Conservation (phyloP, 306 rosid species). For the Luffa aegyptiaca region DNA sequence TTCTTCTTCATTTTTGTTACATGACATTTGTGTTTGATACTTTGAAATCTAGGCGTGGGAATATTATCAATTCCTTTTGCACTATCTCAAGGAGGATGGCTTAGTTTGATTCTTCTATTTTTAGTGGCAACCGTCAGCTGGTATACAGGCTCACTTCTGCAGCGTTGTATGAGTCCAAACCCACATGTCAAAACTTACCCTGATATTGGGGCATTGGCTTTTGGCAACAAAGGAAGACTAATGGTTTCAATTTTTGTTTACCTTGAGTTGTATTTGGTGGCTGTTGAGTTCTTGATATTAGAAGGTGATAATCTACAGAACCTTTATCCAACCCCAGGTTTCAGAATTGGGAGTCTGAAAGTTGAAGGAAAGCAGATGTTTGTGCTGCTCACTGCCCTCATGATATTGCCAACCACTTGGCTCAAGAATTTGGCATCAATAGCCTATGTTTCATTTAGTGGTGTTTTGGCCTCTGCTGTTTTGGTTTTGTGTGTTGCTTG, state of each 20-base stretch:
- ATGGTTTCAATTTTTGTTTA: constrained; percentile 33
- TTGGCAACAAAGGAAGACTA: constrained; percentile 45
- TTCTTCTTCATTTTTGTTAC: background rate
- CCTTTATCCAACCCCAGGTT: constrained; percentile 33
- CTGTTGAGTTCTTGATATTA: constrained; percentile 45
- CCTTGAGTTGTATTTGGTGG: constrained; percentile 37
- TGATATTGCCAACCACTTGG: constrained; percentile 65
- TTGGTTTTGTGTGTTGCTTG: constrained; percentile 38
- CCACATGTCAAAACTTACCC: constrained; percentile 36
- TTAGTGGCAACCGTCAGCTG: constrained; percentile 39
- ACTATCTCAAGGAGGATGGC: constrained; percentile 71
- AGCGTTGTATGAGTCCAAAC: constrained; percentile 39
- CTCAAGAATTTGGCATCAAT: constrained; percentile 34
- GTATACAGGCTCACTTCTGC: constrained; percentile 53
- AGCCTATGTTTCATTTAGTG: constrained; percentile 59
- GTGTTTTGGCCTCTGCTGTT: constrained; percentile 42
- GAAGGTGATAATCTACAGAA: constrained; percentile 60
- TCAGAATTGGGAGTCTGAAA: constrained; percentile 22
- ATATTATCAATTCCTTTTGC: constrained; percentile 68
- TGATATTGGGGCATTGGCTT: constrained; percentile 53
- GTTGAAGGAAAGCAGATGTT: constrained; percentile 34
- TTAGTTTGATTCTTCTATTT: constrained; percentile 35
- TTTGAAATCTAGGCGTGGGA: constrained; percentile 48
- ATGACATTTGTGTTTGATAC: no score
- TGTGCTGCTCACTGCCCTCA: constrained; percentile 32